Percentiles rank a stretch among this genome's conserved stretches.
Evolutionary conservation across 2,329 filamentous ascomycete genomes (phyloP).

Genomic region (Colletotrichum sp.): DNA sequence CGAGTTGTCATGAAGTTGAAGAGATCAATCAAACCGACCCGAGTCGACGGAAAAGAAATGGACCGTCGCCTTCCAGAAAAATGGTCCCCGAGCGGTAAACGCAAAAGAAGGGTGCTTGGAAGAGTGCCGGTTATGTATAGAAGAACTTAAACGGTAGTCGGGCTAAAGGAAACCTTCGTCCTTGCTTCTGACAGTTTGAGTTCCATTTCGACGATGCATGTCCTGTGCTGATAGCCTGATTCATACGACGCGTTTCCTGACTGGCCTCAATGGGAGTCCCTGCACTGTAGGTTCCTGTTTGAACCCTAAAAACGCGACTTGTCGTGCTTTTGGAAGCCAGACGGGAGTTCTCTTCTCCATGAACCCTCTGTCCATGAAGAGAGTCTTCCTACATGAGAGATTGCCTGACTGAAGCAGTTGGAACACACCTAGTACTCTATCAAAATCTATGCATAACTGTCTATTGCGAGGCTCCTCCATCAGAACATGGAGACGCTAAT

Average conservation of each 20-base stretch:
- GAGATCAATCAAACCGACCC: background rate
- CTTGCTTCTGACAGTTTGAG: background rate
- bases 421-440: background rate
- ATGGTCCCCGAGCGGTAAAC: background rate
- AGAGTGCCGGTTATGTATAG: background rate
- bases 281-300: background rate
- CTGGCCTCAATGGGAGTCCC: background rate
- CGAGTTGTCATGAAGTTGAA: background rate
- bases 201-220: background rate
- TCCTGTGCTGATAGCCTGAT: background rate
- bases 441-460: background rate
- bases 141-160: background rate
- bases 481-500: background rate
- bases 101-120: background rate
- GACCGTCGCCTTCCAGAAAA: background rate
- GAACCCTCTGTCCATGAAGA: too few relatives aligned
- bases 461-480: background rate
- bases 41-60: background rate
- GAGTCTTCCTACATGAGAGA: background rate
- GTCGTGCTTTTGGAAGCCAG: background rate
- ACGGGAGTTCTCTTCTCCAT: background rate
- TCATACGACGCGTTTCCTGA: background rate
- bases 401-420: background rate
- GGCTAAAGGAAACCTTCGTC: background rate
- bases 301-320: background rate